These are phyloP conservation scores for Schizosaccharomyces lindneri DNA, from an alignment of 805 yeast genomes.

Conservation along the genomic window DNA sequence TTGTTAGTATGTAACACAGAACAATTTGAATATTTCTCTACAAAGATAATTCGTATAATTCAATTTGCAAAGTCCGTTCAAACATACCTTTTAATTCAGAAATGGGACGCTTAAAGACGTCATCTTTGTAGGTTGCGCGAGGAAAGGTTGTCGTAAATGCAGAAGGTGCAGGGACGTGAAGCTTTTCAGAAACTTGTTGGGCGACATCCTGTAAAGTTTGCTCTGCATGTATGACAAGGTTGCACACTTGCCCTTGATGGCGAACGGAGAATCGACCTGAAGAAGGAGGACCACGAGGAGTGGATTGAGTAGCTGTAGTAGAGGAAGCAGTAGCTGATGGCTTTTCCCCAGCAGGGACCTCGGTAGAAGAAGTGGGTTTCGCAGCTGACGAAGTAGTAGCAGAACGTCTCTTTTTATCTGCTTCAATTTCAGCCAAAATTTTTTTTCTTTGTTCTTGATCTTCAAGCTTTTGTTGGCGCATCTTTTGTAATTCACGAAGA, in stretches of 20 bases:
- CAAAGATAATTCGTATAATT: too few relatives aligned
- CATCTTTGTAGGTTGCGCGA: constrained; percentile 6
- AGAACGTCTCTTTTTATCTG: constrained; percentile 14
- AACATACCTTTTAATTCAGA: neutral
- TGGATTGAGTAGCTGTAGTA: neutral
- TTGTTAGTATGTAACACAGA: neutral
- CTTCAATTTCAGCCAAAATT: constrained; percentile 14
- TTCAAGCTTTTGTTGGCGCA: constrained; percentile 12
- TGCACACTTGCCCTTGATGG: constrained; percentile 9
- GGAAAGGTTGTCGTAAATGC: constrained; percentile 14
- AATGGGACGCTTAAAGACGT: neutral
- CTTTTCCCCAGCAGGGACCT: neutral
- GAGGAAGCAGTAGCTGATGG: neutral
- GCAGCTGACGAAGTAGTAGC: constrained; percentile 7
- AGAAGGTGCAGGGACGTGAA: constrained; percentile 7
- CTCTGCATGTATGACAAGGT: constrained; percentile 11
- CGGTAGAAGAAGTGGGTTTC: neutral
- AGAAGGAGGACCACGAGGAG: constrained; percentile 5
- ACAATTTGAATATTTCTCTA: too few relatives aligned
- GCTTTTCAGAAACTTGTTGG: constrained; percentile 8
- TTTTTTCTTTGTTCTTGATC: constrained; percentile 13
- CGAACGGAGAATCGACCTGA: constrained; percentile 10
- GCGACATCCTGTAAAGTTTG: constrained; percentile 13
- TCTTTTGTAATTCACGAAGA: constrained; percentile 12
- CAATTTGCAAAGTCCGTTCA: too few relatives aligned